Conservation (phyloP, 768 basidiomycete genomes). For the Pleurotus platypus region DNA sequence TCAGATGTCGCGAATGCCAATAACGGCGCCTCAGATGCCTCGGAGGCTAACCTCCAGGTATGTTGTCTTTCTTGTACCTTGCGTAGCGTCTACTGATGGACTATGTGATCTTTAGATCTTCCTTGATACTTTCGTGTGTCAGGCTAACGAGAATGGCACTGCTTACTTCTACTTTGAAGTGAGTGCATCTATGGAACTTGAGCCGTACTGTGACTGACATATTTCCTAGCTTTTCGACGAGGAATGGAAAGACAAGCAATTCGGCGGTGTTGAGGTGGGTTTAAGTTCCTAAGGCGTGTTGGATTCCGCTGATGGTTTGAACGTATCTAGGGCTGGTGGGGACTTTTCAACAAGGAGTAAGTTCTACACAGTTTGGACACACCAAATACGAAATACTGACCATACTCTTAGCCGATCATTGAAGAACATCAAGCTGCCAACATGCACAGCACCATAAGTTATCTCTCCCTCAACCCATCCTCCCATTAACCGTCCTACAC, state of each 20-base stretch:
- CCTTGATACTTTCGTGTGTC: conserved; percentile 84
- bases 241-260: conserved; percentile 71
- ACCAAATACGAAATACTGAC: not conserved
- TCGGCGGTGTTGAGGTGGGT: conserved; percentile 70
- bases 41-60: conserved; percentile 57
- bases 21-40: conserved; percentile 69
- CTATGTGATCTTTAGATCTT: conserved; percentile 48
- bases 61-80: not conserved
- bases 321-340: conserved; percentile 40
- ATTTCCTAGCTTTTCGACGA: conserved; percentile 68
- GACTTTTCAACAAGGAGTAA: conserved; percentile 40
- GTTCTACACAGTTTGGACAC: conserved; percentile 6
- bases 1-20: conserved; percentile 52
- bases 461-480: not conserved
- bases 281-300: not conserved
- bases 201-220: conserved; percentile 1
- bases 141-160: conserved; percentile 77
- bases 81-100: not conserved
- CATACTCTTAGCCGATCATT: conserved; percentile 51
- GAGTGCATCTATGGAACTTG: conserved; percentile 11
- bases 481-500: not conserved
- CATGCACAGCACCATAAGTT: conserved; percentile 41
- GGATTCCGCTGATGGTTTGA: conserved; percentile 4
- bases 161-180: conserved; percentile 89
- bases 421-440: conserved; percentile 67